phyloP scores from a whole-genome alignment of 495 filamentous ascomycete genomes.

The Cairneyella variabilis region DNA sequence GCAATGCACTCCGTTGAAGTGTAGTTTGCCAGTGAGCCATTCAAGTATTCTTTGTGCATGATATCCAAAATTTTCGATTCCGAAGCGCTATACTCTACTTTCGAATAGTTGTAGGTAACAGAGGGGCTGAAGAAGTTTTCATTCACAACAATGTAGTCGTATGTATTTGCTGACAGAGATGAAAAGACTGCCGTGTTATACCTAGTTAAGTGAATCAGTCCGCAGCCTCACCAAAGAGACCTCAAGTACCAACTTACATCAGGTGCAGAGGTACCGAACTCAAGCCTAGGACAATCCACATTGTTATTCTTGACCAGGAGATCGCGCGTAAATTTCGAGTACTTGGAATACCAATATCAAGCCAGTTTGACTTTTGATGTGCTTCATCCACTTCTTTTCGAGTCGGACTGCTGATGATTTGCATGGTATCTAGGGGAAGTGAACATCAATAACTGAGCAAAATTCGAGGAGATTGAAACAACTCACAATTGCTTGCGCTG shows the following conservation, averaged over 20 bases:
- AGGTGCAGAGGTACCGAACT: slow-evolving; percentile 35
- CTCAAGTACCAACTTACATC: slow-evolving; percentile 4
- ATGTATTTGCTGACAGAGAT: slow-evolving; percentile 34
- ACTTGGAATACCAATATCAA: slow-evolving; percentile 52
- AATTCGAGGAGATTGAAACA: background rate
- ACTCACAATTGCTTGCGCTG: slow-evolving; percentile 35
- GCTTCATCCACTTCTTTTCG: slow-evolving; percentile 45
- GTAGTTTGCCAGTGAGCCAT: slow-evolving; percentile 10
- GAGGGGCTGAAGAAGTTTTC: slow-evolving; percentile 25
- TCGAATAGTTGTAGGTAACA: background rate
- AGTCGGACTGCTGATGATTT: slow-evolving; percentile 49
- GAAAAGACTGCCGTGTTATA: slow-evolving; percentile 41
- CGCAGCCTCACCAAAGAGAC: too few species aligned
- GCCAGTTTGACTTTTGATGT: slow-evolving; percentile 41
- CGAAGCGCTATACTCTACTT: background rate
- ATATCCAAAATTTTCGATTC: slow-evolving; percentile 8
- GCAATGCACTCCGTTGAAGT: slow-evolving; percentile 26
- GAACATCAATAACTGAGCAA: background rate
- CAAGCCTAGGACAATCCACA: slow-evolving; percentile 34
- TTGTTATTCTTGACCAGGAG: slow-evolving; percentile 29
- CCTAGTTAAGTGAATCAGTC: slow-evolving; percentile 11
- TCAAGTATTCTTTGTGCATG: slow-evolving; percentile 22
- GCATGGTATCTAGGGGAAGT: slow-evolving; percentile 30
- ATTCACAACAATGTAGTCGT: slow-evolving; percentile 31
- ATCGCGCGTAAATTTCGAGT: slow-evolving; percentile 43